phyloP scores from a whole-genome alignment of 1,284 basidiomycete genomes.

The Cryptococcus hybrid region DNA sequence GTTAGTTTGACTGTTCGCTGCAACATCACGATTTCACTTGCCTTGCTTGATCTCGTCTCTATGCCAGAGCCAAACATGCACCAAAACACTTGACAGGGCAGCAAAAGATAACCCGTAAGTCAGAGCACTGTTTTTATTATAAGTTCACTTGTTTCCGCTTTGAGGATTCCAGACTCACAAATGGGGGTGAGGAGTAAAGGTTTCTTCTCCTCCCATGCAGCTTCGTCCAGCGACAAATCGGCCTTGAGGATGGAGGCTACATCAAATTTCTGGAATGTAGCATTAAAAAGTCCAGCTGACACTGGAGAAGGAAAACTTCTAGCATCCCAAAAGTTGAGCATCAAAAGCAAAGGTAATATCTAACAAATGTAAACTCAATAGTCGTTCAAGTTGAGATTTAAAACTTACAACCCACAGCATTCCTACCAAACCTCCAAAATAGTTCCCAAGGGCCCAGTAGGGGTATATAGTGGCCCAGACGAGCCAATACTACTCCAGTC shows the following conservation, averaged over 20 bases:
- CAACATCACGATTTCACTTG: constrained; percentile 6
- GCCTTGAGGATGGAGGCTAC: constrained; percentile 46
- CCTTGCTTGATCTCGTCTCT: constrained; percentile 52
- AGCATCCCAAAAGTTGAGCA: constrained; percentile 53
- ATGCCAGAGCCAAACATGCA: constrained; percentile 56
- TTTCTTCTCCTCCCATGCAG: constrained; percentile 45
- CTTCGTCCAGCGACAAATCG: constrained; percentile 51
- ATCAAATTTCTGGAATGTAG: constrained; percentile 44
- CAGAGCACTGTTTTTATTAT: constrained; percentile 30
- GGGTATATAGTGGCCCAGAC: constrained; percentile 54
- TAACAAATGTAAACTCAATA: constrained; percentile 1
- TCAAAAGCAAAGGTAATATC: constrained; percentile 51
- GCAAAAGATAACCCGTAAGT: constrained; percentile 53
- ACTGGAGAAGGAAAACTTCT: constrained; percentile 46
- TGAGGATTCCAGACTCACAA: constrained; percentile 37
- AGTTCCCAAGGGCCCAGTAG: constrained; percentile 53
- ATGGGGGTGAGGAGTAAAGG: constrained; percentile 55
- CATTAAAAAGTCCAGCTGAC: constrained; percentile 46
- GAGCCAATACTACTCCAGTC: constrained; percentile 55
- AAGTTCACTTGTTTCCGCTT: constrained; percentile 1
- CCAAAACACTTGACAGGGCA: constrained; percentile 52
- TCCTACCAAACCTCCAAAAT: constrained; percentile 44
- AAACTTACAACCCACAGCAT: constrained; percentile 53
- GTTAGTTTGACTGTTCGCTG: constrained; percentile 2
- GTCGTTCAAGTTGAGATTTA: too few species aligned